Base-by-base conservation (phyloP, 1,284 basidiomycete genomes). In the Pseudozyma pruni region DNA sequence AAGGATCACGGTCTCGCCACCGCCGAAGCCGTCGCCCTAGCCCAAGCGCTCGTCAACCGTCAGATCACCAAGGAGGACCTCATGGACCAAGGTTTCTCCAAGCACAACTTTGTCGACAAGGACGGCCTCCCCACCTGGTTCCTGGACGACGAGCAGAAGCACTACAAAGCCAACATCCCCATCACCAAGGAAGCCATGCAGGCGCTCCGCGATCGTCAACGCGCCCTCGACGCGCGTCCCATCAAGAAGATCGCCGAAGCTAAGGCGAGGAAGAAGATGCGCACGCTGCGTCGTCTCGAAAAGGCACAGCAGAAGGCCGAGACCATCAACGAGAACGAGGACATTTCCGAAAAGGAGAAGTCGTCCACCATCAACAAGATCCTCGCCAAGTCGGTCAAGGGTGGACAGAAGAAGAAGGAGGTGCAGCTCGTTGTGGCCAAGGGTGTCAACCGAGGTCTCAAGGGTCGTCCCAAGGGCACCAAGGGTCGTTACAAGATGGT, bases 201-300 rank as follows among this genome's bases (percentile, higher is more conserved):
- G 51, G 90, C 90, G 4, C 86, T 99, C 33, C 89, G 92, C 32
- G 93, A 91, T 16, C 92, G 91, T 81, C 92, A 96, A 85, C 90
- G 94, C 22, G 93, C 93, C 6, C 86, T 99, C 42, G 94, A 99
- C 81, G 94, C 95, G 2, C 89, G 96, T 13, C 96, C 96, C 16
- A 98, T 99, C 85, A 98, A 98, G 86, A 99, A 99, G 86, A 87
- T 99, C 11, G 96, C 95, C 17, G 96, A 98, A 85, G 96, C 96
- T 39, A 98, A 98, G 84, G 94, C 93, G 33, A 88, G 96, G 64
- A 98, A 98, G 85, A 98, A 98, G 86, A 85, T 92, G 83, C 92
- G 91, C 84, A 92, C 93, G 4, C 87, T 88, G 19, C 90, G 92
- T 76, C 86, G 90, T 45, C 85, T 98, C 19, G 92, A 96, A 76